Percentiles rank a stretch among this genome's conserved stretches.
phyloP scores from a whole-genome alignment of 257 asterid species.

The Rubia yunnanensis region DNA sequence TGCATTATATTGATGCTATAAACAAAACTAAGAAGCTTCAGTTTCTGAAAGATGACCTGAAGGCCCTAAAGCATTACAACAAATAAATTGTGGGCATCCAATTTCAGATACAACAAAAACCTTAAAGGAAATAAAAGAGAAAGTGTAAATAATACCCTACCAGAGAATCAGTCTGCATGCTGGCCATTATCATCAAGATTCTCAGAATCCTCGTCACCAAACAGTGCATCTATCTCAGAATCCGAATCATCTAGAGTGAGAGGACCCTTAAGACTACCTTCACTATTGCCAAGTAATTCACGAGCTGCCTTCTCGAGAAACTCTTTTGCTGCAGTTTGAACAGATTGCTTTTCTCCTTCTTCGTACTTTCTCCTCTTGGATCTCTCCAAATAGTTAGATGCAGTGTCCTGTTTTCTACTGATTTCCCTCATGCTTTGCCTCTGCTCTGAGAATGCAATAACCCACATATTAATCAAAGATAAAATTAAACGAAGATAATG shows the following conservation, averaged over 20 bases:
- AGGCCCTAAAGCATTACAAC: background rate
- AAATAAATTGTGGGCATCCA: background rate
- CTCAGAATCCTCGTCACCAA: slow-evolving; percentile 51
- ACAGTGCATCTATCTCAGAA: slow-evolving; percentile 62
- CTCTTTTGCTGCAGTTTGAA: slow-evolving; percentile 75
- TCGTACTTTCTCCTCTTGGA: slow-evolving; percentile 74
- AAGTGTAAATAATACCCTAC: slow-evolving; percentile 31
- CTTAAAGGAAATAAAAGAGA: background rate
- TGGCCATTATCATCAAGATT: slow-evolving; percentile 16
- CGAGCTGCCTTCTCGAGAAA: slow-evolving; percentile 93
- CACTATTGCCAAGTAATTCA: slow-evolving; percentile 79
- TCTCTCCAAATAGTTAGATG: slow-evolving; percentile 40
- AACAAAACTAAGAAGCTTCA: background rate
- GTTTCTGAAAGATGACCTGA: background rate
- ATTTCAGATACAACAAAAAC: background rate
- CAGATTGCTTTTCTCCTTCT: slow-evolving; percentile 61
- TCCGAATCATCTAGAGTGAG: slow-evolving; percentile 49
- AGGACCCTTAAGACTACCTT: slow-evolving; percentile 77
- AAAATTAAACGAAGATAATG: slow-evolving; percentile 11
- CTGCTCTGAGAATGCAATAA: slow-evolving; percentile 74
- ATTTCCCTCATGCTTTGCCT: slow-evolving; percentile 74
- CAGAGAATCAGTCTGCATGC: slow-evolving; percentile 51
- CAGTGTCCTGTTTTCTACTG: slow-evolving; percentile 45
- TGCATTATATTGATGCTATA: background rate
- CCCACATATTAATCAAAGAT: slow-evolving; percentile 26